Evolutionary conservation across 176 grass and related monocot genomes (phyloP).

Genomic region (Triticum monococcum): DNA sequence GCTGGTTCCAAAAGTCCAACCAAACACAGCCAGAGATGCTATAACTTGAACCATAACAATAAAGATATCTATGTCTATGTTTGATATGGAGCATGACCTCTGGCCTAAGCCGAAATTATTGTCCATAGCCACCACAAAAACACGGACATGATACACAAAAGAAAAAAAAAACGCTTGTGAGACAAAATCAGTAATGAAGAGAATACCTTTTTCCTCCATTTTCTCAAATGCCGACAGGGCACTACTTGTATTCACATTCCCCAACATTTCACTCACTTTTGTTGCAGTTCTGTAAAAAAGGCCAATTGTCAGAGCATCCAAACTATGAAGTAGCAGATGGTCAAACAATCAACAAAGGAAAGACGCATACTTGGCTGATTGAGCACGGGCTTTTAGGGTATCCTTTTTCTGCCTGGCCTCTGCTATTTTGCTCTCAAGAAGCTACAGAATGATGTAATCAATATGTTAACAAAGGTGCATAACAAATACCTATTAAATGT

Average conservation of each 20-base stretch:
- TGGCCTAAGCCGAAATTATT: background rate
- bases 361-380: constrained; percentile 89
- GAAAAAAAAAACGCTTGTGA: background rate
- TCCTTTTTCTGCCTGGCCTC: constrained; percentile 99
- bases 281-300: constrained; percentile 71
- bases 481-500: background rate
- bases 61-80: constrained; percentile 21
- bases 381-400: constrained; percentile 97
- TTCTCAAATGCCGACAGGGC: constrained; percentile 99
- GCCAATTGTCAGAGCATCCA: background rate
- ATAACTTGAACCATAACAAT: background rate
- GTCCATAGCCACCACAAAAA: background rate
- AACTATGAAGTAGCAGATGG: background rate
- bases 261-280: constrained; percentile 99
- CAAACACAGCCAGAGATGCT: background rate
- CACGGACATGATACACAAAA: background rate
- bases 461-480: constrained; percentile 16
- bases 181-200: background rate
- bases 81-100: background rate
- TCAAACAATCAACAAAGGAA: constrained; percentile 8
- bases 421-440: constrained; percentile 98
- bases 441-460: constrained; percentile 42
- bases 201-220: constrained; percentile 99
- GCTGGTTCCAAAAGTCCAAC: too few species aligned
- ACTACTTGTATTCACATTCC: constrained; percentile 94